These are phyloP conservation scores for Penicillium sp. DNA, from an alignment of 2,329 filamentous ascomycete genomes.

Conservation along the genomic window DNA sequence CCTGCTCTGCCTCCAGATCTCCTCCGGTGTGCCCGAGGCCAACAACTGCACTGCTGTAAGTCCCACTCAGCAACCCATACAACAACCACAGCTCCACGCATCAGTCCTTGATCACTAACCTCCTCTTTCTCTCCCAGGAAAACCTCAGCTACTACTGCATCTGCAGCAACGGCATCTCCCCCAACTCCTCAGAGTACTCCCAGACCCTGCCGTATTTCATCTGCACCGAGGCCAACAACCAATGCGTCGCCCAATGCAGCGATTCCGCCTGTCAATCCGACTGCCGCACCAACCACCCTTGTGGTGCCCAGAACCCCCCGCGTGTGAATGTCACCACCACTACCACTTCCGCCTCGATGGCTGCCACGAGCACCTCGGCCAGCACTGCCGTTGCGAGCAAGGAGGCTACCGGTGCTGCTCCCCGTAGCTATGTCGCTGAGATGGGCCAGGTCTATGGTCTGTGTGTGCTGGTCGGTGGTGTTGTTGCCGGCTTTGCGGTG, in stretches of 20 bases:
- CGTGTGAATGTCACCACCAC: constrained; percentile 57
- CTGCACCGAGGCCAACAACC: constrained; percentile 59
- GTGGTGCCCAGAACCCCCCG: constrained; percentile 62
- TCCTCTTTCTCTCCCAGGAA: constrained; percentile 29
- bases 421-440: constrained; percentile 46
- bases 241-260: constrained; percentile 56
- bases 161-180: constrained; percentile 55
- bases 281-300: constrained; percentile 59
- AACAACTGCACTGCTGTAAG: constrained; percentile 48
- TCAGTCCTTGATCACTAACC: neutral
- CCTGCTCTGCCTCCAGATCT: constrained; percentile 48
- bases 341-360: constrained; percentile 40
- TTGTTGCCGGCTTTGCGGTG: constrained; percentile 61
- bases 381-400: constrained; percentile 35
- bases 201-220: constrained; percentile 65
- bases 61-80: neutral
- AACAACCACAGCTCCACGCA: neutral
- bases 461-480: constrained; percentile 54
- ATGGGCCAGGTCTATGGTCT: constrained; percentile 60
- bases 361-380: constrained; percentile 44
- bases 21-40: constrained; percentile 34
- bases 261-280: constrained; percentile 53
- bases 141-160: constrained; percentile 59
- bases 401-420: constrained; percentile 31
- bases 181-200: constrained; percentile 64